Evolutionary conservation across 2,329 filamentous ascomycete genomes (phyloP).

Genomic region (Talaromyces sp.): DNA sequence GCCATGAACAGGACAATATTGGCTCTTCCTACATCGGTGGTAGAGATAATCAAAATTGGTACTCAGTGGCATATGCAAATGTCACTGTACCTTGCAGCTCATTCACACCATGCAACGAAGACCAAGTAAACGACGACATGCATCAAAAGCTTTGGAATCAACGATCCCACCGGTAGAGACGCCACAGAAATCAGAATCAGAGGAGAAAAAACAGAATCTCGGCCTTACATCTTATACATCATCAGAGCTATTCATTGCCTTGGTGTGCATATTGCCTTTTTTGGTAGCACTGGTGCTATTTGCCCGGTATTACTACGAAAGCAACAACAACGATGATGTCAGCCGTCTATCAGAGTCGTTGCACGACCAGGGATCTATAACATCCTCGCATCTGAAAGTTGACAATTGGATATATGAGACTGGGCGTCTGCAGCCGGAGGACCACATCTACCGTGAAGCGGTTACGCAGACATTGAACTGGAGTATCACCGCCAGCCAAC

Average conservation of each 20-base stretch:
- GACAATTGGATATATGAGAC: constrained; percentile 14
- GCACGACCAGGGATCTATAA: background rate
- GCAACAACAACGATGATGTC: background rate
- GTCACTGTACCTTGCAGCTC: background rate
- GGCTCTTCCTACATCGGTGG: background rate
- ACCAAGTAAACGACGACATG: constrained; percentile 9
- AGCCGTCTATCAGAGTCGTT: constrained; percentile 21
- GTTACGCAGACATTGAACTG: constrained; percentile 37
- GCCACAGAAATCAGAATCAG: background rate
- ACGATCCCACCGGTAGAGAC: background rate
- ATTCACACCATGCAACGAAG: constrained; percentile 10
- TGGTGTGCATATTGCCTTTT: constrained; percentile 12
- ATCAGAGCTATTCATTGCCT: background rate
- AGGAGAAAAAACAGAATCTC: background rate
- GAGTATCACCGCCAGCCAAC: constrained; percentile 38
- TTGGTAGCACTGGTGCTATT: constrained; percentile 10
- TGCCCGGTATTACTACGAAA: constrained; percentile 8
- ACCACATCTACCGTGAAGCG: constrained; percentile 39
- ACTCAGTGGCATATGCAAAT: background rate
- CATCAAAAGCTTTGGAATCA: background rate
- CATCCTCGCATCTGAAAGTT: background rate
- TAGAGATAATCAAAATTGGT: background rate
- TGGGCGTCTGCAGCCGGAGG: constrained; percentile 39
- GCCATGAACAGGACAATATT: background rate
- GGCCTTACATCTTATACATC: background rate